Evolutionary conservation across 306 rosid species (phyloP).

Genomic region (Cajanus cajan): DNA sequence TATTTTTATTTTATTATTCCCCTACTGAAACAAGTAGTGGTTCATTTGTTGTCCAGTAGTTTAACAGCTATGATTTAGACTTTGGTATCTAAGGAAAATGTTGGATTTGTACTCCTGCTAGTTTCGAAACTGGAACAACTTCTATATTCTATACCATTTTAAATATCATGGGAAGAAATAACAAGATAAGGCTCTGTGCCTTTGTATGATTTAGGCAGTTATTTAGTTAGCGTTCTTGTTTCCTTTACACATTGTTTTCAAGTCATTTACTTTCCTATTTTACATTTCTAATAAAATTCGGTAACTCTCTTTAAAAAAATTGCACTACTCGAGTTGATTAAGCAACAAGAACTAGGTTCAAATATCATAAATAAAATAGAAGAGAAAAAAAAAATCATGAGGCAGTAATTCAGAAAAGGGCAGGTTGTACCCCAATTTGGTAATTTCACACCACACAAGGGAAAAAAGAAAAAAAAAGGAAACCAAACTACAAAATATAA

Average conservation of each 20-base stretch:
- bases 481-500: not conserved
- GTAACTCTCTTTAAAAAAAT: not conserved
- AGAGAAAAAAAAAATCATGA: not conserved
- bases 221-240: not conserved
- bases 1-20: not conserved
- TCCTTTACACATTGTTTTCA: not conserved
- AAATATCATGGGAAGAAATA: slow-evolving; percentile 3
- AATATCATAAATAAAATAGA: not conserved
- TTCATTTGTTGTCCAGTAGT: not conserved
- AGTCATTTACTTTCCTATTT: not conserved
- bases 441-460: not conserved
- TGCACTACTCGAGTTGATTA: not conserved
- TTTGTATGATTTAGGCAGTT: not conserved
- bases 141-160: not conserved
- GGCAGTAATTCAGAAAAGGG: slow-evolving; percentile 5
- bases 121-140: slow-evolving; percentile 1
- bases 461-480: slow-evolving; percentile 19
- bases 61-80: not conserved
- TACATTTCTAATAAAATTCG: not conserved
- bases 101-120: not conserved
- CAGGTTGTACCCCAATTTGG: not conserved
- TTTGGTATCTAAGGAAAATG: not conserved
- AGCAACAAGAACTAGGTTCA: slow-evolving; percentile 21
- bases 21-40: not conserved
- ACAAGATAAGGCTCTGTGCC: not conserved